phyloP scores from a whole-genome alignment of 768 basidiomycete genomes.

The Lentinula edodes region DNA sequence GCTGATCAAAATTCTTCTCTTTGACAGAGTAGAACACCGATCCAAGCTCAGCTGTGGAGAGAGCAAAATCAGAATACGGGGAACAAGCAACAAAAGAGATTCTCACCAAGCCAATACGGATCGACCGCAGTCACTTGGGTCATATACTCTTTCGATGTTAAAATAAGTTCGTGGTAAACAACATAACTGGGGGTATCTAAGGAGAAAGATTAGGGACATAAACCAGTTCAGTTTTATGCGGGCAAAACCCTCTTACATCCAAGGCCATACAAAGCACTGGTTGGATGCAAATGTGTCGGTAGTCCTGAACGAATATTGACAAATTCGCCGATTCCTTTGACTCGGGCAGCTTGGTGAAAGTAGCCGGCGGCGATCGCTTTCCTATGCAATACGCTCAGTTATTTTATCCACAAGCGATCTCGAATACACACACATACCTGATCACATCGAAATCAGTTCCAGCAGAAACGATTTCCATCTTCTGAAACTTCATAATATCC shows the following conservation, averaged over 20 bases:
- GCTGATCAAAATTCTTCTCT: conserved; percentile 95
- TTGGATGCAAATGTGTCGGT: conserved; percentile 94
- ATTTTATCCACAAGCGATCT: not conserved
- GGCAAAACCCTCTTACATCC: conserved; percentile 62
- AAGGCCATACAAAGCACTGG: conserved; percentile 92
- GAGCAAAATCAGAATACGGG: conserved; percentile 5
- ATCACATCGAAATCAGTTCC: conserved; percentile 95
- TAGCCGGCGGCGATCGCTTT: conserved; percentile 98
- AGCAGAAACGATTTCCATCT: conserved; percentile 87
- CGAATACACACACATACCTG: conserved; percentile 32
- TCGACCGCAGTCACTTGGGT: conserved; percentile 98
- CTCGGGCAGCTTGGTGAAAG: conserved; percentile 97
- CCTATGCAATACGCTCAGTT: conserved; percentile 30
- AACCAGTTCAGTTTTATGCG: conserved; percentile 1
- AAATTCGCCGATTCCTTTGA: conserved; percentile 99
- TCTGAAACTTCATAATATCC: conserved; percentile 99
- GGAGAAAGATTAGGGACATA: conserved; percentile 9
- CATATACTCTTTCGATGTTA: conserved; percentile 98
- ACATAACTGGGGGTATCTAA: conserved; percentile 94
- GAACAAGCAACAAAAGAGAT: not conserved
- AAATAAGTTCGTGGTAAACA: conserved; percentile 92
- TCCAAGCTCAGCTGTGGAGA: conserved; percentile 74
- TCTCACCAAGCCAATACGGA: conserved; percentile 91
- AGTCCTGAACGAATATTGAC: conserved; percentile 94
- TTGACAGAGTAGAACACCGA: conserved; percentile 97